These are phyloP conservation scores for Endogone sp. DNA, from an alignment of 192 early-diverging fungal species.

Conservation along the genomic window DNA sequence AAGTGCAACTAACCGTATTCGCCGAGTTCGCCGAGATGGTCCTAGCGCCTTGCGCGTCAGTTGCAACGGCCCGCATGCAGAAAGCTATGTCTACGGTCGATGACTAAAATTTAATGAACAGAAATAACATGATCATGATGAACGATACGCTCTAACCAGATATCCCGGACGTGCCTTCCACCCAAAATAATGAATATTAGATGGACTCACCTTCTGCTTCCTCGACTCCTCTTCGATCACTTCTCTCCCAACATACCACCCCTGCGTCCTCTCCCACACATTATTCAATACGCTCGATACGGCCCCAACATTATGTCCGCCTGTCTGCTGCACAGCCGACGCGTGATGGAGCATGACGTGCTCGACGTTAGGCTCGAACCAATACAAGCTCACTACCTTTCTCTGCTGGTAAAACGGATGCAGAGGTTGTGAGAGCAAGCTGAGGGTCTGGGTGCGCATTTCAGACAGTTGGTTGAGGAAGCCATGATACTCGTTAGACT, in stretches of 20 bases:
- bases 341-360: slow-evolving; percentile 58
- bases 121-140: not conserved
- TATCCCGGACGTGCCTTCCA: not conserved
- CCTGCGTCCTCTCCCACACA: slow-evolving; percentile 28
- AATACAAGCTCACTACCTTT: slow-evolving; percentile 57
- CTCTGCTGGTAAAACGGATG: slow-evolving; percentile 63
- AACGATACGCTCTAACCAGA: not conserved
- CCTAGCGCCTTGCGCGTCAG: slow-evolving; percentile 26
- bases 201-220: slow-evolving; percentile 25
- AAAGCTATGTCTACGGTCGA: slow-evolving; percentile 31
- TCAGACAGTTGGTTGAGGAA: slow-evolving; percentile 58
- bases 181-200: not conserved
- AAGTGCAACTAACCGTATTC: no score
- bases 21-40: slow-evolving; percentile 22
- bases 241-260: slow-evolving; percentile 20
- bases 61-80: slow-evolving; percentile 29
- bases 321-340: slow-evolving; percentile 18
- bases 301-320: not conserved
- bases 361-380: slow-evolving; percentile 52
- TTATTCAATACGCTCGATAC: slow-evolving; percentile 31
- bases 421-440: slow-evolving; percentile 50
- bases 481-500: slow-evolving; percentile 66
- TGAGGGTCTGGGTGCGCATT: slow-evolving; percentile 55
- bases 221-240: slow-evolving; percentile 32
- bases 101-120: slow-evolving; percentile 16